Base-by-base conservation (phyloP, 2,329 filamentous ascomycete species). In the Penicillium sp. region DNA sequence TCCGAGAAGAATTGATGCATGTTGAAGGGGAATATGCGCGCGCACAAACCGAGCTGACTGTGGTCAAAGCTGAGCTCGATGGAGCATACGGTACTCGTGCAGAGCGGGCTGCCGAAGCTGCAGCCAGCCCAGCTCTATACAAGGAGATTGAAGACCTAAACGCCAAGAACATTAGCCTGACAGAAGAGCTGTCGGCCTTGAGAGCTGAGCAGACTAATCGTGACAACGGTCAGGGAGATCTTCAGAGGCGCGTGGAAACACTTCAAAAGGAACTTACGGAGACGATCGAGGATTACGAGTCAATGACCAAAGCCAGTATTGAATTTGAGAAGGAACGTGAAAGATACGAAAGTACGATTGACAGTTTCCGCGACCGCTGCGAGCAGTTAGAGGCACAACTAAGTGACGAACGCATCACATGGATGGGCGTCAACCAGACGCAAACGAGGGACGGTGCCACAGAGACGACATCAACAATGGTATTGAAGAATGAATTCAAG, bases 1-100 rank as follows among this genome's bases (percentile, higher is more conserved):
- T 79, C 52, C 78, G 80, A 56, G 68, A 71, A n/a, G 80, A 83
- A 62, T 71, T 81, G 65, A 71, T 76, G 6, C 72, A 74, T 6
- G 74, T 88, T 38, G 85, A 88, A 66, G 77, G 81, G 55, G 83
- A 88, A 65, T 78, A 88, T 51, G 84, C 87, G 3, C 79, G 83
- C 52, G 76, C 87, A 5, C 85, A 85, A 35, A 89, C 86, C 2
- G 87, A 97, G 76, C 82, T 97, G 43, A 95, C 93, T n/a, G 87
- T 97, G 63, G 91, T 89, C 24, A 84, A 86, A 67, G 90, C 92
- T 53, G 93, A 97, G 71, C 89, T 97, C 24, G 94, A 96, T 65
- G 91, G 91, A 60, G 95, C 96, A 68, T 97, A 97, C 68, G 94
- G 94, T 42, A 83, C 81, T n/a, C 79, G 86, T 52, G 82, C 84